phyloP scores from a whole-genome alignment of 192 early-diverging fungal species.

The Haplosporangium gracile region DNA sequence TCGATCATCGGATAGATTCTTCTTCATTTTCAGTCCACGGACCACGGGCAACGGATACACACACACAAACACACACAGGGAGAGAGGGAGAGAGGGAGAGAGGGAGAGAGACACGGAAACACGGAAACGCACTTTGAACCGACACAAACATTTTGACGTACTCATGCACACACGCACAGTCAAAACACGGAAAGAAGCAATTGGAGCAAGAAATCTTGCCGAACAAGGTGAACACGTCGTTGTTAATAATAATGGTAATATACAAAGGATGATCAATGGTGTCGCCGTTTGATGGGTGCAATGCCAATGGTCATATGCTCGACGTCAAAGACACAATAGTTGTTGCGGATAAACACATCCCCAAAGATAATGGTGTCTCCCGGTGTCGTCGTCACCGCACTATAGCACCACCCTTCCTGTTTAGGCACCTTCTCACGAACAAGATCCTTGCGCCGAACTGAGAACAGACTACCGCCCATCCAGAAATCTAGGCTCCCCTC shows the following conservation, averaged over 20 bases:
- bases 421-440: slow-evolving; percentile 44
- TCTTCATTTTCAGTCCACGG: too few species aligned
- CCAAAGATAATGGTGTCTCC: slow-evolving; percentile 60
- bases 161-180: too few species aligned
- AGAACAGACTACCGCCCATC: slow-evolving; percentile 55
- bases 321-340: slow-evolving; percentile 64
- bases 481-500: slow-evolving; percentile 40
- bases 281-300: slow-evolving; percentile 18
- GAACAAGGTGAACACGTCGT: background rate
- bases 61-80: too few species aligned
- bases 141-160: too few species aligned
- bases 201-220: background rate
- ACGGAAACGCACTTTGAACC: too few species aligned
- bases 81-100: too few species aligned
- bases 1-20: background rate
- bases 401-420: slow-evolving; percentile 45
- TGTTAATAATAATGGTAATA: background rate
- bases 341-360: slow-evolving; percentile 65
- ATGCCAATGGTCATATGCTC: slow-evolving; percentile 37
- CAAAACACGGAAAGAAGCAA: too few species aligned
- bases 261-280: background rate
- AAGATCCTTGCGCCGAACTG: slow-evolving; percentile 41
- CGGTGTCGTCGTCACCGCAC: slow-evolving; percentile 54
- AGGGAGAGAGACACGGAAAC: too few species aligned
- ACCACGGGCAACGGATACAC: too few species aligned